phyloP scores from a whole-genome alignment of 140 eudicot genomes.

The Stevia rebaudiana region DNA sequence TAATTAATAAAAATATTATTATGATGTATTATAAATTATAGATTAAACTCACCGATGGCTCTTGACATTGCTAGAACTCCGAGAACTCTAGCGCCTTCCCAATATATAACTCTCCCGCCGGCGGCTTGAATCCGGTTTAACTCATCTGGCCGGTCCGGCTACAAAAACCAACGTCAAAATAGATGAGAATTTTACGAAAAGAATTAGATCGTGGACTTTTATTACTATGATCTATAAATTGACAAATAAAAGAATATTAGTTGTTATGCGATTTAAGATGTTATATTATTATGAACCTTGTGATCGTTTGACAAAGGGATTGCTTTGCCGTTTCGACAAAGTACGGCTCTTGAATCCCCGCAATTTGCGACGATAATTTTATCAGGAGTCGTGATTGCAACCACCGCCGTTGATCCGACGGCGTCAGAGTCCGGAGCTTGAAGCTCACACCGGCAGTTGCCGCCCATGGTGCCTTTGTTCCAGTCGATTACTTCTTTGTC shows the following conservation, averaged over 20 bases:
- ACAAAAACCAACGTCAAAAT: neutral
- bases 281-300: slow-evolving; percentile 32
- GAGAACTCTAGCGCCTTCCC: slow-evolving; percentile 47
- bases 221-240: neutral
- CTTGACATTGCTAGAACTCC: slow-evolving; percentile 52
- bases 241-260: no score
- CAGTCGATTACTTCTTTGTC: slow-evolving; percentile 39
- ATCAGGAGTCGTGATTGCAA: slow-evolving; percentile 38
- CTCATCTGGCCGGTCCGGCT: slow-evolving; percentile 56
- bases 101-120: slow-evolving; percentile 45
- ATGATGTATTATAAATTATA: no score
- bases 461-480: slow-evolving; percentile 29
- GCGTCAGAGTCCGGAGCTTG: slow-evolving; percentile 42
- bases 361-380: slow-evolving; percentile 35
- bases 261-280: no score
- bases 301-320: slow-evolving; percentile 33
- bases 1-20: no score
- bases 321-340: slow-evolving; percentile 36
- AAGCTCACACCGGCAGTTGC: slow-evolving; percentile 42
- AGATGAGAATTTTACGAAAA: neutral
- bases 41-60: slow-evolving; percentile 37
- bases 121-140: slow-evolving; percentile 42
- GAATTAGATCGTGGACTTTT: neutral
- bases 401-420: slow-evolving; percentile 42
- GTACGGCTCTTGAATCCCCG: slow-evolving; percentile 40